Evolutionary conservation across 257 asterid species (phyloP), one percentile per base, ranked within the genome.

Genomic region (Plantago ovata): DNA sequence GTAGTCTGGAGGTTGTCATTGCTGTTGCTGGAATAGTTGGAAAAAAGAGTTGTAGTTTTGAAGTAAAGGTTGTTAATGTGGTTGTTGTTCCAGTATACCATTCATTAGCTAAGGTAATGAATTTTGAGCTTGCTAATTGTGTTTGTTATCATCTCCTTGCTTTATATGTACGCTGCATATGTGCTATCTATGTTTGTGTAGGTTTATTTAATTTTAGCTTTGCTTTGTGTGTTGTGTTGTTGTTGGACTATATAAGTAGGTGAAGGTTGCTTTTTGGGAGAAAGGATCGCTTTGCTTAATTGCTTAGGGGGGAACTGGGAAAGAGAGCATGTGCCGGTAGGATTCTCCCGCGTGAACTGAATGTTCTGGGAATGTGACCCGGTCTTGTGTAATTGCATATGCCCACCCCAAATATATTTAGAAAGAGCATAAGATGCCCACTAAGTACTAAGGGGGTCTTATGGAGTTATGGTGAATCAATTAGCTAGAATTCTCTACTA

Each of bases 1-100:
- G 63, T 20, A 62, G 56, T 28, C 72, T 62, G 64, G 63, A 64
- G 60, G 82, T 58, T 67, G 78, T 75, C 83, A 71, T 77, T 21
- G 51, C 21, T 16, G 36, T 60, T 19, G 19, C n/a, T 19, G n/a
- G 19, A 52, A 13, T 32, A 46, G 42, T 15, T 38, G 2, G 4
- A 28, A 28, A 28, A 28, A 28, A 28, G 36, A 28, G 36, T n/a
- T n/a, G n/a, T 28, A 28, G 36, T 28, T 6, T 3, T 28, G 36
- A 28, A 28, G 36, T 28, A 28, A 28, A 28, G 36, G 7, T 54
- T 20, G 32, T 24, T 13, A 60, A 5, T 23, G 12, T 21, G 52
- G 24, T 4, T 21, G 55, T 49, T 12, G 46, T 49, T 66, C 64
- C 53, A 72, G 62, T 69, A 56, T 63, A 9, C 69, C 49, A 64